phyloP scores from a whole-genome alignment of 495 filamentous ascomycete genomes.

The Lasiosphaeriaceae sp. region DNA sequence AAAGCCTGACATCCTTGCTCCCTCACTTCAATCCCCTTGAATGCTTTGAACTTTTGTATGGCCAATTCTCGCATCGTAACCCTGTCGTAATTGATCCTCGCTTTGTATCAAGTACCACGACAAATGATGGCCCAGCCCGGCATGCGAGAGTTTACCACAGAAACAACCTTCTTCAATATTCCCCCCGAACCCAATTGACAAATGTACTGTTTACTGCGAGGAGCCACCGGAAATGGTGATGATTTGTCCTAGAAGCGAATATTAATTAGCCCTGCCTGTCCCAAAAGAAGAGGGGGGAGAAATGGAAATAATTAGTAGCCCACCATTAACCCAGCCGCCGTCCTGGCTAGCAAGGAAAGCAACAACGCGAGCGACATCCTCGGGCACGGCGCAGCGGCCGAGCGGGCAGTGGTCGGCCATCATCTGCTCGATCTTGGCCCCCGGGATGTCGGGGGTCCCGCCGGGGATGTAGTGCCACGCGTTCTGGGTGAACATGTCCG shows the following conservation, averaged over 20 bases:
- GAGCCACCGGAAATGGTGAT: conserved; percentile 35
- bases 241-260: conserved; percentile 23
- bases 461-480: conserved; percentile 62
- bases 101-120: too few relatives aligned
- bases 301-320: conserved; percentile 16
- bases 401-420: conserved; percentile 34
- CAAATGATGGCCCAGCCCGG: too few relatives aligned
- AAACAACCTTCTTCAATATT: too few relatives aligned
- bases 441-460: conserved; percentile 22
- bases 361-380: conserved; percentile 56
- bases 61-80: too few relatives aligned
- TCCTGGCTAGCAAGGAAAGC: conserved; percentile 54
- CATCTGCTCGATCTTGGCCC: conserved; percentile 31
- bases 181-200: neutral
- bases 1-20: too few relatives aligned
- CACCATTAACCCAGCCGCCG: conserved; percentile 59
- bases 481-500: conserved; percentile 69
- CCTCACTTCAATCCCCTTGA: too few relatives aligned
- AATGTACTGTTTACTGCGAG: conserved; percentile 23
- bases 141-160: too few relatives aligned
- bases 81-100: too few relatives aligned
- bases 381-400: conserved; percentile 44
- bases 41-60: too few relatives aligned
- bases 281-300: neutral
- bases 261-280: neutral